Percentiles rank a stretch among this genome's conserved stretches.
phyloP scores from a whole-genome alignment of 371 early-diverging fungal genomes.

The Ordospora pajunii region DNA sequence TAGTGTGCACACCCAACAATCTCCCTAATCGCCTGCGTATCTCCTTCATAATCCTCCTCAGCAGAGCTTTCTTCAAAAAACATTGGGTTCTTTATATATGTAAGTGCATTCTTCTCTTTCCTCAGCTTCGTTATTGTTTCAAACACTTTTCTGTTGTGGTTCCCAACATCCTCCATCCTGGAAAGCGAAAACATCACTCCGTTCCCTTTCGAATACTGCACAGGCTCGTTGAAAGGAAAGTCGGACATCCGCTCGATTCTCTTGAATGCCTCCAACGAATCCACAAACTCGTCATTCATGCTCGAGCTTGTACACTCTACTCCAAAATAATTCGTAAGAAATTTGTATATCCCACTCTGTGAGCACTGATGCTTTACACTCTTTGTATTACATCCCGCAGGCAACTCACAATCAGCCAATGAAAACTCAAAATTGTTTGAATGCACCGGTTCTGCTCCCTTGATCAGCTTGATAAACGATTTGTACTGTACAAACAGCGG shows the following conservation, averaged over 20 bases:
- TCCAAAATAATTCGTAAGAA: not conserved
- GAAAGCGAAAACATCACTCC: not conserved
- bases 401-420: not conserved
- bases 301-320: not conserved
- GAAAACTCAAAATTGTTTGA: not conserved
- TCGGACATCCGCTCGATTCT: not conserved
- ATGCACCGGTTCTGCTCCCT: not conserved
- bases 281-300: not conserved
- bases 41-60: not conserved
- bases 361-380: not conserved
- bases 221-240: not conserved
- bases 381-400: not conserved
- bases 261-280: not conserved
- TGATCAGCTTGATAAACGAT: not conserved
- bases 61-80: conserved; percentile 10
- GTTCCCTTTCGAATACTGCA: not conserved
- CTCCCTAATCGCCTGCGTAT: not conserved
- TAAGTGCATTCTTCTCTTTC: not conserved
- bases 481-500: not conserved
- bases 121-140: not conserved
- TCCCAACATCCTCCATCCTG: not conserved
- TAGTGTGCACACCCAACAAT: not conserved
- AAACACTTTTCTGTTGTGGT: conserved; percentile 3
- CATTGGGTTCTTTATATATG: not conserved
- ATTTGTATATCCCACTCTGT: conserved; percentile 2